Evolutionary conservation across 768 basidiomycete genomes (phyloP).

Genomic region (Mycena olivaceomarginata): DNA sequence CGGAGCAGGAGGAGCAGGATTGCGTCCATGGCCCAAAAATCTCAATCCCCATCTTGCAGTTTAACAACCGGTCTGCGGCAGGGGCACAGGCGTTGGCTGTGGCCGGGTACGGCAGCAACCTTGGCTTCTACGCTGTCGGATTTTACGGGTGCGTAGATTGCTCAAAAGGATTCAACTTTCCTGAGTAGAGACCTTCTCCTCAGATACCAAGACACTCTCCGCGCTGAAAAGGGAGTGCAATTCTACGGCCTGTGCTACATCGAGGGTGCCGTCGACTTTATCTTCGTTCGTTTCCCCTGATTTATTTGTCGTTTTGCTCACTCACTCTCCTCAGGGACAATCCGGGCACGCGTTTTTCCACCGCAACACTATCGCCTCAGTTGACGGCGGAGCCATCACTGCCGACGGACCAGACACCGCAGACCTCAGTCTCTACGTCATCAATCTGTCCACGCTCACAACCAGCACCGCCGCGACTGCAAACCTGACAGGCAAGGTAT

Average conservation of each 20-base stretch:
- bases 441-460: conserved; percentile 47
- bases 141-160: conserved; percentile 43
- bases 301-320: too few relatives aligned
- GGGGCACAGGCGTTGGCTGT: conserved; percentile 51
- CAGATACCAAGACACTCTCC: conserved; percentile 49
- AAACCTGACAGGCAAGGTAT: conserved; percentile 45
- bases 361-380: conserved; percentile 50
- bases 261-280: conserved; percentile 52
- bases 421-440: conserved; percentile 44
- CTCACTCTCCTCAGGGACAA: conserved; percentile 37
- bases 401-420: conserved; percentile 48
- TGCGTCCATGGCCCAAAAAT: too few relatives aligned
- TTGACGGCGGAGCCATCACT: conserved; percentile 49
- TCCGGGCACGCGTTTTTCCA: conserved; percentile 49
- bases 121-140: conserved; percentile 49
- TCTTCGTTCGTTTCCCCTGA: conserved; percentile 28
- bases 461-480: conserved; percentile 42
- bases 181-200: not conserved
- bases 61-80: conserved; percentile 39
- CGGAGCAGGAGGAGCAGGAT: too few relatives aligned
- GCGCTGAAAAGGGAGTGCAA: conserved; percentile 48
- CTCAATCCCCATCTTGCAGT: conserved; percentile 25
- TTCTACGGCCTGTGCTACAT: conserved; percentile 50
- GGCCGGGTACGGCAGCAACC: conserved; percentile 50
- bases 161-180: conserved; percentile 10